A percentile compares a stretch with the other conserved stretches of the same genome.
phyloP scores from a whole-genome alignment of 495 filamentous ascomycete genomes.

The Aspergillus mulundensis region DNA sequence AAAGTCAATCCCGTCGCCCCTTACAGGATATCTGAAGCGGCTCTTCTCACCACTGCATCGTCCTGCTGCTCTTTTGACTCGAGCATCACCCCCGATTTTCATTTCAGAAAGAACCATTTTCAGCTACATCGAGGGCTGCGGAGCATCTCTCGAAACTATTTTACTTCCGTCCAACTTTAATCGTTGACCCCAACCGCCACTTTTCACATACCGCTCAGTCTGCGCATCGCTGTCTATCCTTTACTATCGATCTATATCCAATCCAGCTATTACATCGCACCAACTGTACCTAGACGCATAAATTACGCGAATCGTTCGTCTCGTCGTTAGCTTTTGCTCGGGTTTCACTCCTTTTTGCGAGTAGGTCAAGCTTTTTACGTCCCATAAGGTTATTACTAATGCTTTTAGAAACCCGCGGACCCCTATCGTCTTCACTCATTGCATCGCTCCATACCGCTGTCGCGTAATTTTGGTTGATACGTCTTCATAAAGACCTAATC shows the following conservation, averaged over 20 bases:
- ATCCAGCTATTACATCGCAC: slow-evolving; percentile 7
- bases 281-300: slow-evolving; percentile 11
- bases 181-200: slow-evolving; percentile 7
- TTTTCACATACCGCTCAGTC: slow-evolving; percentile 5
- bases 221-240: slow-evolving; percentile 17
- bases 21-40: slow-evolving; percentile 1
- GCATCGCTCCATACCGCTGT: slow-evolving; percentile 15
- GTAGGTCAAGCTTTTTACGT: slow-evolving; percentile 10
- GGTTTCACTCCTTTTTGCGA: slow-evolving; percentile 12
- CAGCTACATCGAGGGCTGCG: slow-evolving; percentile 37
- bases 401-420: slow-evolving; percentile 6
- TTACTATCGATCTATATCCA: neutral
- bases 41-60: neutral
- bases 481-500: slow-evolving; percentile 25
- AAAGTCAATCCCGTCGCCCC: neutral
- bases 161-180: slow-evolving; percentile 20
- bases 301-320: slow-evolving; percentile 13
- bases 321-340: slow-evolving; percentile 17
- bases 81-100: slow-evolving; percentile 14
- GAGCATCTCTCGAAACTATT: slow-evolving; percentile 37
- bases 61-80: slow-evolving; percentile 1
- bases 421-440: slow-evolving; percentile 15
- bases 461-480: slow-evolving; percentile 8
- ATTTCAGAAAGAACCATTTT: slow-evolving; percentile 24
- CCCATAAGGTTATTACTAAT: slow-evolving; percentile 9